phyloP scores from a whole-genome alignment of 306 rosid species.

The Pyrus pyrifolia region DNA sequence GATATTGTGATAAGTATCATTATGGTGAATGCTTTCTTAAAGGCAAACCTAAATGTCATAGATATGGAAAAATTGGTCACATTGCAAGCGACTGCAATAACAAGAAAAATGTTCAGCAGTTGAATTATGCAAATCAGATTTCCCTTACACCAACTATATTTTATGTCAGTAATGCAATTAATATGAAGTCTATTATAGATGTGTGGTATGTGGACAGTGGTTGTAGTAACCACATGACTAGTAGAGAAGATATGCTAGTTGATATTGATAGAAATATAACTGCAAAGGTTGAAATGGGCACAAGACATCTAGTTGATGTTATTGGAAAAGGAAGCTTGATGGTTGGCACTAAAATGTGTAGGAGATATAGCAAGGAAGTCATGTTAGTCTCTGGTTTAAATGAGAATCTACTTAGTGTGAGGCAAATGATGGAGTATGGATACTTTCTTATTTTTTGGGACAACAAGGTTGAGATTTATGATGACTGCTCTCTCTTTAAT shows the following conservation, averaged over 20 bases:
- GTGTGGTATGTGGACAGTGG: no score
- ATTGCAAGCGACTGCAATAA: not conserved
- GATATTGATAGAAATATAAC: not conserved
- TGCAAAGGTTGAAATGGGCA: not conserved
- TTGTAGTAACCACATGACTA: no score
- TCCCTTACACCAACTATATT: not conserved
- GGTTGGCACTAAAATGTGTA: not conserved
- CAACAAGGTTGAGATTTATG: not conserved
- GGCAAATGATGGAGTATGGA: not conserved
- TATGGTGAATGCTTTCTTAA: not conserved
- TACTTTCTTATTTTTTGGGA: not conserved
- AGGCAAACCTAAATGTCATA: not conserved
- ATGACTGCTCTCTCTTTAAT: not conserved
- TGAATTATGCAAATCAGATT: not conserved
- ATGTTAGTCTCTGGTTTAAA: not conserved
- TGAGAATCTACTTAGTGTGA: not conserved
- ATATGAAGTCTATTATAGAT: not conserved
- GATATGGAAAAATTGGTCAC: not conserved
- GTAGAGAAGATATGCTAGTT: no score
- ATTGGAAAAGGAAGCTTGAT: not conserved
- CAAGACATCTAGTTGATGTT: not conserved
- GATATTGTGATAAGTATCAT: not conserved
- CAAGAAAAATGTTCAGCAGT: not conserved
- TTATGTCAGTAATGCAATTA: not conserved
- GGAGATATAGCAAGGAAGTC: not conserved